phyloP scores from a whole-genome alignment of 2,329 filamentous ascomycete species.

The Monosporascus sp. region DNA sequence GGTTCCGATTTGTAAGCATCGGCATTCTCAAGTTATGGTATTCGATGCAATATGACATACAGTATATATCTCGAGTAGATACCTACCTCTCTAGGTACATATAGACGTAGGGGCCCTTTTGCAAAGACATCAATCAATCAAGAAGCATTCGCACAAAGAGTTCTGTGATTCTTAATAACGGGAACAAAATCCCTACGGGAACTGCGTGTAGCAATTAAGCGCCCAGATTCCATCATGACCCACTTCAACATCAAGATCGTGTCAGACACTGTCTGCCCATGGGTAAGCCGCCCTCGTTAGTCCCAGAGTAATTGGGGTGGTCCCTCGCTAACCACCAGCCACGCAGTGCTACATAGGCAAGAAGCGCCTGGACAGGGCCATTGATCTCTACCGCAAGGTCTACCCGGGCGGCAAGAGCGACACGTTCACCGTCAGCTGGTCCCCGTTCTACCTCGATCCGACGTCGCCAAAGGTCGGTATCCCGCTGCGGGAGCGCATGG shows the following conservation, averaged over 20 bases:
- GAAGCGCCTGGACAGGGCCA: slow-evolving; percentile 67
- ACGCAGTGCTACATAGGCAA: slow-evolving; percentile 72
- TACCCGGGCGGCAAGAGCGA: slow-evolving; percentile 56
- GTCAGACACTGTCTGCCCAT: slow-evolving; percentile 76
- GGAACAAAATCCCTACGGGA: too few relatives aligned
- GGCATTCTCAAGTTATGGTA: too few relatives aligned
- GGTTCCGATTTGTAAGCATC: too few relatives aligned
- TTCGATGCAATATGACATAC: too few relatives aligned
- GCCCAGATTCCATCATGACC: slow-evolving; percentile 47
- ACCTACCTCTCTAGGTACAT: too few relatives aligned
- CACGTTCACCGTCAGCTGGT: slow-evolving; percentile 69
- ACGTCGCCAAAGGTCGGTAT: slow-evolving; percentile 44
- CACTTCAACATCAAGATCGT: slow-evolving; percentile 73
- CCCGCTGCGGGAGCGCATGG: slow-evolving; percentile 48
- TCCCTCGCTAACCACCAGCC: slow-evolving; percentile 16
- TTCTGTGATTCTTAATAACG: too few relatives aligned
- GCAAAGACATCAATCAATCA: too few relatives aligned
- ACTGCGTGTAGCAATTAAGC: slow-evolving; percentile 5
- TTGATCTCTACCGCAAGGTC: slow-evolving; percentile 57
- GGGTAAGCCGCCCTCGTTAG: slow-evolving; percentile 27
- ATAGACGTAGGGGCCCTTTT: too few relatives aligned
- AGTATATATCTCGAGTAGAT: too few relatives aligned
- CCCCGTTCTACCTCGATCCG: slow-evolving; percentile 76
- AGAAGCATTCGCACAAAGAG: too few relatives aligned
- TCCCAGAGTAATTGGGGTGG: background rate